Conservation (phyloP, 2,329 filamentous ascomycete species). For the Fragosphaeria purpurea region DNA sequence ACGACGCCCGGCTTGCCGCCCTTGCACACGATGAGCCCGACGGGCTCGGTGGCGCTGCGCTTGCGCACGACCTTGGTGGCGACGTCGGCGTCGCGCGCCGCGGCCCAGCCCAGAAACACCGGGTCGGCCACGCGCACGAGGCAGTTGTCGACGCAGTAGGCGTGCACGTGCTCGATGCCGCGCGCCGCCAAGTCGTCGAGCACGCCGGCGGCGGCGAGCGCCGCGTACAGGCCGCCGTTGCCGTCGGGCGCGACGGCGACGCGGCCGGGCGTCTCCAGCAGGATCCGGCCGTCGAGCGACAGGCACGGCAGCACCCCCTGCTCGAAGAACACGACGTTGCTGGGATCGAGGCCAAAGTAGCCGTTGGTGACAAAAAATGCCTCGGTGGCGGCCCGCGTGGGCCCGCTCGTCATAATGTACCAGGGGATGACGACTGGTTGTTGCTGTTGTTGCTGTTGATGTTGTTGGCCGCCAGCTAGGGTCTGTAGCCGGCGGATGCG, state of each 20-base stretch:
- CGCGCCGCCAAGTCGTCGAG: slow-evolving; percentile 81
- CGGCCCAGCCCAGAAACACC: slow-evolving; percentile 87
- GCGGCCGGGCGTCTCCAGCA: slow-evolving; percentile 82
- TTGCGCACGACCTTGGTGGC: slow-evolving; percentile 99
- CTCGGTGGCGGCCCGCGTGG: slow-evolving; percentile 85
- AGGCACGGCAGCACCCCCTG: slow-evolving; percentile 95
- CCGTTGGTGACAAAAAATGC: slow-evolving; percentile 81
- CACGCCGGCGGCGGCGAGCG: slow-evolving; percentile 68
- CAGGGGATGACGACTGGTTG: slow-evolving; percentile 63
- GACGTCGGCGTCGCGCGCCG: slow-evolving; percentile 81
- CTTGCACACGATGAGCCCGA: slow-evolving; percentile 88
- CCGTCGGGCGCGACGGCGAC: slow-evolving; percentile 93
- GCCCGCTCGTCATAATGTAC: slow-evolving; percentile 99
- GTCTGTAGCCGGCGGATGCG: slow-evolving; percentile 78
- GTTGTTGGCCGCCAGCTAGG: slow-evolving; percentile 61
- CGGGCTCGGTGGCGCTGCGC: slow-evolving; percentile 89
- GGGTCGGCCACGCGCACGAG: slow-evolving; percentile 98
- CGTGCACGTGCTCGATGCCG: slow-evolving; percentile 88
- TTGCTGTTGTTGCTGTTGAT: slow-evolving; percentile 8
- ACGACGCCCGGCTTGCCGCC: slow-evolving; percentile 95
- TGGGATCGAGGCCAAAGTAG: slow-evolving; percentile 80
- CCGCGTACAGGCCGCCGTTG: slow-evolving; percentile 94
- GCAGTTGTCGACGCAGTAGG: slow-evolving; percentile 98
- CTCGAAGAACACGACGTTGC: slow-evolving; percentile 89
- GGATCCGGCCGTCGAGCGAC: slow-evolving; percentile 93